Base-by-base conservation (phyloP, 108 stramenopile genomes). In the Halocafeteria seosinensis region DNA sequence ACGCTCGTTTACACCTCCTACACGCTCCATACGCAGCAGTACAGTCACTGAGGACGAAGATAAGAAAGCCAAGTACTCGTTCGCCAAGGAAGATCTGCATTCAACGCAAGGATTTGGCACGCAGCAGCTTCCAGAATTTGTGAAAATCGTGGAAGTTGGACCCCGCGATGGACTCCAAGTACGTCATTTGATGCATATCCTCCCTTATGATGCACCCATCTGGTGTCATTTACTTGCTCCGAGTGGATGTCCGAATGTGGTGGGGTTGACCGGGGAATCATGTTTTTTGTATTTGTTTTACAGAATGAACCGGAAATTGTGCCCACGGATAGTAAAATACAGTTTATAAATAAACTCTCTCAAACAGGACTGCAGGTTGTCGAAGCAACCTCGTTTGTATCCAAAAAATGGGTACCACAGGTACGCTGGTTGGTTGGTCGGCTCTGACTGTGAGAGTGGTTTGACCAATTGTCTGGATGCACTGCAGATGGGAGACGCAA, bases 341-440 rank as follows among this genome's bases (percentile, higher is more conserved):
- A 68, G 17, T 52, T 84, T 28, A 72, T 87, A 55, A 42, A 70
- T 6, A 67, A 55, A 13, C 68, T 91, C 57, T 64, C 73, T 26
- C 51, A 71, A 0, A 82, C 87, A 5, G 89, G 89, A 0, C 80
- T 84, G 30, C 55, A 53, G 8, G 47, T 42, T 50, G 81, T 91
- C 47, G 89, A 91, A 76, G 78, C 81, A 1, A 84, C 83, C 27
- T 50, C 80, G 8, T 88, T 88, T 63, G 89, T 91, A 1, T 85
- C 85, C 25, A 85, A 86, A n/a, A 87, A 85, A 68, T 88, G 85
- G 85, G 85, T 91, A 28, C 89, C 87, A 9, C 65, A 65, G 32
- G 42, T 47, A 47, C 42, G 42, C 17, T n/a, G 42, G 17, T 17
- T 47, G 17, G 42, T n/a, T 47, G 42, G 42, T n/a, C n/a, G 42